phyloP scores from a whole-genome alignment of 352 stramenopile species.

The Phytophthora hibernalis region DNA sequence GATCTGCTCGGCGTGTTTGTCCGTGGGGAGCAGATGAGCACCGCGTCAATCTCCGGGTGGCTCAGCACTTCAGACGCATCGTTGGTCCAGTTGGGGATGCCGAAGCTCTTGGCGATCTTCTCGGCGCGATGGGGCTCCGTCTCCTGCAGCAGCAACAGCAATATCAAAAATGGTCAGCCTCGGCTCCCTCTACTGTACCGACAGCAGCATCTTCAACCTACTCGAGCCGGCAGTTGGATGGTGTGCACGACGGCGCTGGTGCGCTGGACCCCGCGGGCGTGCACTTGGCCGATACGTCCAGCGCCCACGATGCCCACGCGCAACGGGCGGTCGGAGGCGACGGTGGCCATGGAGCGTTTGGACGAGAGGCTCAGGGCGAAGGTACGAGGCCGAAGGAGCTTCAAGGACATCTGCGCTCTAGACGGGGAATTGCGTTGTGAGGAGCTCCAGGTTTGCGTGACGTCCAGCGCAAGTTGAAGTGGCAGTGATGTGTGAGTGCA shows the following conservation, averaged over 20 bases:
- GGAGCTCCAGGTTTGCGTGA: slow-evolving; percentile 14
- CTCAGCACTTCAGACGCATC: slow-evolving; percentile 92
- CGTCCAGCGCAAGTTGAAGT: slow-evolving; percentile 27
- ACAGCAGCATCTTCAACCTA: slow-evolving; percentile 11
- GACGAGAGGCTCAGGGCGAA: slow-evolving; percentile 17
- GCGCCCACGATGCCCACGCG: slow-evolving; percentile 76
- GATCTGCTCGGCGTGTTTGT: slow-evolving; percentile 95
- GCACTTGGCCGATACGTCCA: slow-evolving; percentile 72
- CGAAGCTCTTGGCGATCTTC: slow-evolving; percentile 46
- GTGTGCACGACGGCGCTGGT: slow-evolving; percentile 54
- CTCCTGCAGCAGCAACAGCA: slow-evolving; percentile 17
- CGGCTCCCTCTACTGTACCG: not conserved
- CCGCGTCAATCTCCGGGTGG: slow-evolving; percentile 94
- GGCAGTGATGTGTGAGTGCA: slow-evolving; percentile 11
- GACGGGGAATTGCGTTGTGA: slow-evolving; percentile 13
- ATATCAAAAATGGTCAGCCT: slow-evolving; percentile 11
- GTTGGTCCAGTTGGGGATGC: slow-evolving; percentile 73
- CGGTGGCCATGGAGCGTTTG: slow-evolving; percentile 23
- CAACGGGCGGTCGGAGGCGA: slow-evolving; percentile 31
- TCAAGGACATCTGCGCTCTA: slow-evolving; percentile 3
- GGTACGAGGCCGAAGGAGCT: slow-evolving; percentile 9
- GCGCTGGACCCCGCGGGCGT: slow-evolving; percentile 58
- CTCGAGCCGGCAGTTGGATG: slow-evolving; percentile 42
- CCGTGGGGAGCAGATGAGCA: slow-evolving; percentile 97
- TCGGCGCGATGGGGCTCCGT: slow-evolving; percentile 39